Evolutionary conservation across 306 rosid genomes (phyloP), one percentile per base, ranked within the genome.

Genomic region (Begonia loranthoides): DNA sequence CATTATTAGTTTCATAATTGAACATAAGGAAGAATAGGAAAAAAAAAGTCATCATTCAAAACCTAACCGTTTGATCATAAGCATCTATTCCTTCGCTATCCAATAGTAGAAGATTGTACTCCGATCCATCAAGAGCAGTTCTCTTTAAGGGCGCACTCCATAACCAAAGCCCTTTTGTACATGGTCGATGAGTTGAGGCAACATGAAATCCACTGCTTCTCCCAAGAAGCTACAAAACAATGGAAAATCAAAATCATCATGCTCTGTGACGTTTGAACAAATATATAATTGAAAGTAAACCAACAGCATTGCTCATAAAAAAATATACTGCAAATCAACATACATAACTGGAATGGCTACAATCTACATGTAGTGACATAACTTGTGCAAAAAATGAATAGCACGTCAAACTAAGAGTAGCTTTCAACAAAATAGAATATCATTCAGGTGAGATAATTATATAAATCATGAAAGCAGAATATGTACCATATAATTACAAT

Each of bases 41-140:
- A 3, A 28, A 7, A 28, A 28, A 28, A 28, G 5, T 19, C 22
- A 19, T 19, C 22, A 19, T 4, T 19, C 22, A 19, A 70, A 71
- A 49, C 17, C 86, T 48, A 15, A 89, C 97, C 62, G 97, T 84
- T 70, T 89, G 97, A 73, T 89, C 97, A 70, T 73, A 84, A 50
- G 95, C 90, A 73, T 89, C 95, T 65, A 89, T 89, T 63, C 97
- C 97, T 73, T 89, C 97, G 64, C 90, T 89, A 54, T 84, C 95
- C 57, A 89, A 60, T 41, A 89, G 76, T 56, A 89, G 61, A 15
- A 89, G 94, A 70, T 66, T 89, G 74, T 77, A 89, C 56, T 79
- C 90, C 16, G 97, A 84, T 62, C 97, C 97, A 56, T 89, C 97
- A 36, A 89, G 87, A 48, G 95, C 94, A 40, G 79, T 82, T 75